phyloP scores from a whole-genome alignment of 192 early-diverging fungal genomes.

The Backusella australiensis region DNA sequence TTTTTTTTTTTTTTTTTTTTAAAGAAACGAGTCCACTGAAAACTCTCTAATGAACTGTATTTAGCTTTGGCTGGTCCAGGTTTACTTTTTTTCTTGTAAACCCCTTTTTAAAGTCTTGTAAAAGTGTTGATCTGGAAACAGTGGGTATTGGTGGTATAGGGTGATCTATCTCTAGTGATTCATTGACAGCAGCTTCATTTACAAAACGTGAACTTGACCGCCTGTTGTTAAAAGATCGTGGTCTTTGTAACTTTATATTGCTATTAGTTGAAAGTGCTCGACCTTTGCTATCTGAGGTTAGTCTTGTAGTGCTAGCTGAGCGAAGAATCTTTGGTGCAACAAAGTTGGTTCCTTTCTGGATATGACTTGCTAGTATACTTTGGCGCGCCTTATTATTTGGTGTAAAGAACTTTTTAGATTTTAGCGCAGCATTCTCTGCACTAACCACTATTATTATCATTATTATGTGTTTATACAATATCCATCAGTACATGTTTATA shows the following conservation, averaged over 20 bases:
- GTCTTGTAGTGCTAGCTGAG: neutral
- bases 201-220: neutral
- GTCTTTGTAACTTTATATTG: neutral
- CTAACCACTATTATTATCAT: constrained; percentile 35
- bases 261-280: neutral
- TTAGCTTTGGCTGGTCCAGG: neutral
- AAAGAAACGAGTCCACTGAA: too few relatives aligned
- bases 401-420: constrained; percentile 41
- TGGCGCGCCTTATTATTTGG: constrained; percentile 45
- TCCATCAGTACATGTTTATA: too few relatives aligned
- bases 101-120: constrained; percentile 9
- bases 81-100: neutral
- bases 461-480: neutral
- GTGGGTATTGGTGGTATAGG: constrained; percentile 8
- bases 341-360: neutral
- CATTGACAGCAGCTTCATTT: neutral
- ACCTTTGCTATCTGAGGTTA: neutral
- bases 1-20: too few relatives aligned
- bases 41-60: too few relatives aligned
- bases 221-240: neutral
- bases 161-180: neutral
- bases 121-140: neutral
- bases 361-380: constrained; percentile 27
- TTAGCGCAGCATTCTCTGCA: constrained; percentile 51
- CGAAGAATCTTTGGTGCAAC: neutral